Conservation (phyloP, 148 eudicot species). For the Rhododendron ovatum region DNA sequence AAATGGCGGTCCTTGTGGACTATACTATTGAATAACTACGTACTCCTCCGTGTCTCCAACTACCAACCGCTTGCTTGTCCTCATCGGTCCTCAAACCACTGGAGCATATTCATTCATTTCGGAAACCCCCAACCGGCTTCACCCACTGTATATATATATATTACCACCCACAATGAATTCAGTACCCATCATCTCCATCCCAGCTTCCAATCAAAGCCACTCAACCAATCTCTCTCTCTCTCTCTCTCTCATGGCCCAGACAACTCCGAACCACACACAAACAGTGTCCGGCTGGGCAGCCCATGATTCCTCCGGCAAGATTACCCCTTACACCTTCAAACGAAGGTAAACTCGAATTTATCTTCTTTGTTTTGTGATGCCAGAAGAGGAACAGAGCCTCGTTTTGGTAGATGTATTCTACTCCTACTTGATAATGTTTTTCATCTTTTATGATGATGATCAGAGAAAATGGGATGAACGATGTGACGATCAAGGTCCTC, state of each 20-base stretch:
- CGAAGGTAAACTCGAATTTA: conserved; percentile 47
- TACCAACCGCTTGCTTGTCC: background rate
- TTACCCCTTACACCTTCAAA: conserved; percentile 78
- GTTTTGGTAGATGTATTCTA: background rate
- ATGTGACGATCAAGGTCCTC: conserved; percentile 73
- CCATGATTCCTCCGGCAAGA: conserved; percentile 61
- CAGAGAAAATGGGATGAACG: conserved; percentile 73
- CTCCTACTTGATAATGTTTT: background rate
- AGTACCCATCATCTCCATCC: background rate
- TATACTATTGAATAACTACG: too few relatives aligned
- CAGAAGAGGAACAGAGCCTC: background rate
- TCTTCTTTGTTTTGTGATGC: background rate
- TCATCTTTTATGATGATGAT: background rate
- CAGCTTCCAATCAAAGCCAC: background rate
- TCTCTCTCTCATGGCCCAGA: conserved; percentile 54
- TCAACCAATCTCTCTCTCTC: background rate
- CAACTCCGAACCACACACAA: conserved; percentile 84
- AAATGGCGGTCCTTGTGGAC: accelerated
- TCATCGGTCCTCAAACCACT: background rate
- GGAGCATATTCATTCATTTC: background rate
- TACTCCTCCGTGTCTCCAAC: background rate
- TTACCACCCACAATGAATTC: background rate
- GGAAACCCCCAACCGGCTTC: background rate
- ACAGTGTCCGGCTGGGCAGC: conserved; percentile 94
- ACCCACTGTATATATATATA: background rate